Evolutionary conservation across 1,284 basidiomycete species (phyloP).

Genomic region (Tilletia horrida): DNA sequence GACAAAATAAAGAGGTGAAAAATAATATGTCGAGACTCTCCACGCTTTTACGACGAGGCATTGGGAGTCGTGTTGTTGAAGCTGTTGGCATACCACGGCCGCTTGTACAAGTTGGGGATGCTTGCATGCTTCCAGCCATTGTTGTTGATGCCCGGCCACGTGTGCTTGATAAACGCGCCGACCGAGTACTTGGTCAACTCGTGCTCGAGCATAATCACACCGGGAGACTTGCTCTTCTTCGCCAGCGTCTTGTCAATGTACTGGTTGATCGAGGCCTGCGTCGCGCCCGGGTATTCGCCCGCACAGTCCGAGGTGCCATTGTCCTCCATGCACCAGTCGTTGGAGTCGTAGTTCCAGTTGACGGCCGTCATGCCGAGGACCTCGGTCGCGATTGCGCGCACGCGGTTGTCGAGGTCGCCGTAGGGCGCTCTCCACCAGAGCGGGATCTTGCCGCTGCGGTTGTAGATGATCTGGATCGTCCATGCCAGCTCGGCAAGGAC

Average conservation of each 20-base stretch:
- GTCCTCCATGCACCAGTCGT: constrained; percentile 46
- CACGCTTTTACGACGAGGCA: too few species aligned
- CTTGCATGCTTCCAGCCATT: not conserved
- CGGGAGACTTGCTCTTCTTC: not conserved
- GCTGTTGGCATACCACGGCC: not conserved
- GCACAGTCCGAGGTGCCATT: constrained; percentile 30
- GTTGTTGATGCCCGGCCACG: constrained; percentile 6
- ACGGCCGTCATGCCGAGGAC: constrained; percentile 55
- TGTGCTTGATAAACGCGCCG: constrained; percentile 1
- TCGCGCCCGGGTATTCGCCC: constrained; percentile 32
- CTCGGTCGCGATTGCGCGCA: constrained; percentile 44
- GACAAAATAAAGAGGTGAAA: too few species aligned
- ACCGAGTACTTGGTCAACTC: not conserved
- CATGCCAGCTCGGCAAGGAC: constrained; percentile 28
- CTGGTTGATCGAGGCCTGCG: constrained; percentile 27
- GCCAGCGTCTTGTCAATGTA: constrained; percentile 4
- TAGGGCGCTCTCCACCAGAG: constrained; percentile 30
- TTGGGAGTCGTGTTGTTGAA: too few species aligned
- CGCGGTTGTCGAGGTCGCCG: constrained; percentile 46
- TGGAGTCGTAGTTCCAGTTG: constrained; percentile 56
- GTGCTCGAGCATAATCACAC: constrained; percentile 7
- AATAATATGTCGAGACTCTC: too few species aligned
- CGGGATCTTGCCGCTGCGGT: constrained; percentile 24
- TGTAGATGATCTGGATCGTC: constrained; percentile 31
- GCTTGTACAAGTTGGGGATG: not conserved